A percentile compares a stretch with the other conserved stretches of the same genome.
Conservation (phyloP, 352 stramenopile species). For the Pythium apleroticum region DNA sequence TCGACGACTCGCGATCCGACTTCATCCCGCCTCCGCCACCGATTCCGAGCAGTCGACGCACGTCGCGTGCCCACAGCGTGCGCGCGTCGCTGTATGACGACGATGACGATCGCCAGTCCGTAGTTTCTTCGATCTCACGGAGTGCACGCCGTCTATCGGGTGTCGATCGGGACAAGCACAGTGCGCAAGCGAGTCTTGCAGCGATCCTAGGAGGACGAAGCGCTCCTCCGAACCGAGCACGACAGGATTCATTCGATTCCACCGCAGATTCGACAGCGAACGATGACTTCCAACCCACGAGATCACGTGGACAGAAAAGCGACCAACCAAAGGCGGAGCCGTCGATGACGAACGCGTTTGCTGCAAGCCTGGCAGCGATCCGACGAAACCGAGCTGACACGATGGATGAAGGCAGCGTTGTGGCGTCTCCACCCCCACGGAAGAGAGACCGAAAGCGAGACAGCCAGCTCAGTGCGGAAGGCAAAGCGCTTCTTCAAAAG, state of each 20-base stretch:
- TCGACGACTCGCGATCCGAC: constrained; percentile 24
- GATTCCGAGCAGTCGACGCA: constrained; percentile 20
- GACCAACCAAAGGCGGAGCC: constrained; percentile 8
- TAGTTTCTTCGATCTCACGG: constrained; percentile 41
- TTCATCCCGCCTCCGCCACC: constrained; percentile 31
- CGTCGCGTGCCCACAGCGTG: constrained; percentile 58
- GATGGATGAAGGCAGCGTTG: constrained; percentile 42
- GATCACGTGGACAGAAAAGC: constrained; percentile 3
- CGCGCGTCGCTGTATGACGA: constrained; percentile 50
- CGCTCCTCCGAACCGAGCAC: constrained; percentile 19
- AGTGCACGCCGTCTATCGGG: constrained; percentile 39
- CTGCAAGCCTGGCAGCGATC: constrained; percentile 71
- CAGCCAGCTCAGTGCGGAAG: constrained; percentile 73
- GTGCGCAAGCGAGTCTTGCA: constrained; percentile 57
- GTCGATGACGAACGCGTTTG: constrained; percentile 64
- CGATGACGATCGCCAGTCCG: constrained; percentile 34
- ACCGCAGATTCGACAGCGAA: constrained; percentile 23
- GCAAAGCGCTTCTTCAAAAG: constrained; percentile 73
- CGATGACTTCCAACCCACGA: constrained; percentile 6
- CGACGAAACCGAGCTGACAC: constrained; percentile 66
- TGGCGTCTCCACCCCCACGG: constrained; percentile 17
- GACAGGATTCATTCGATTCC: constrained; percentile 59
- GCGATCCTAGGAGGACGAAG: constrained; percentile 60
- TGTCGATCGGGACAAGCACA: constrained; percentile 41
- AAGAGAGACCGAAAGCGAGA: constrained; percentile 59